phyloP scores from a whole-genome alignment of 2,329 filamentous ascomycete genomes.

The Canariomyces notabilis region DNA sequence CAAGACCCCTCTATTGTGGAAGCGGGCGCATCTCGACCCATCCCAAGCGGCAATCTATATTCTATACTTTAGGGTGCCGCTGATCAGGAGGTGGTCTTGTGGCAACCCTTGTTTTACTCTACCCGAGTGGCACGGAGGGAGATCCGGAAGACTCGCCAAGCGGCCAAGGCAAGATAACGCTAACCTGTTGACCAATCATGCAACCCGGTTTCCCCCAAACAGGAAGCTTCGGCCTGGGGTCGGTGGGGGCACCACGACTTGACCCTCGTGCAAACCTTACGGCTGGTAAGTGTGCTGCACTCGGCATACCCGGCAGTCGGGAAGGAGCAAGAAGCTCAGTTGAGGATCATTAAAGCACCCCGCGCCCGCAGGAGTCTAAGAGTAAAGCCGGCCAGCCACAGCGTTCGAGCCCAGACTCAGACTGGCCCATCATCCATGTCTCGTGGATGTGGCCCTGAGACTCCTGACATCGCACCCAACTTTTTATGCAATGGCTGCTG shows the following conservation, averaged over 20 bases:
- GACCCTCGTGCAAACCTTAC: neutral
- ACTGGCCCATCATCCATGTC: neutral
- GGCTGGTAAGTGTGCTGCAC: no score
- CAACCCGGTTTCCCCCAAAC: neutral
- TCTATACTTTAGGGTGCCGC: no score
- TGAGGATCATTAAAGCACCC: neutral
- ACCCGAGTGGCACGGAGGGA: neutral
- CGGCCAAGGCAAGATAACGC: constrained; percentile 1
- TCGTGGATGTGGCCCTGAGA: no score
- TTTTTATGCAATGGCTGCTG: neutral
- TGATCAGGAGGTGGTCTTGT: neutral
- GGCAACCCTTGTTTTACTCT: constrained; percentile 2
- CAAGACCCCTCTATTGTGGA: no score
- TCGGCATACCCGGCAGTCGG: neutral
- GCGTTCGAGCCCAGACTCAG: neutral
- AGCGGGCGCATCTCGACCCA: neutral
- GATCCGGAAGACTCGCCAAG: neutral
- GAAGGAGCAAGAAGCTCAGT: neutral
- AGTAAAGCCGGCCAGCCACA: neutral
- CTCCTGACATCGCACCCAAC: no score
- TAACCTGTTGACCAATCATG: constrained; percentile 1
- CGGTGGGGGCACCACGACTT: neutral
- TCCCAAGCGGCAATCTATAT: neutral
- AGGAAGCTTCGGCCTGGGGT: no score
- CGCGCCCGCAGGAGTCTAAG: neutral